phyloP scores from a whole-genome alignment of 257 asterid species.

The Solanum ossicruentum region DNA sequence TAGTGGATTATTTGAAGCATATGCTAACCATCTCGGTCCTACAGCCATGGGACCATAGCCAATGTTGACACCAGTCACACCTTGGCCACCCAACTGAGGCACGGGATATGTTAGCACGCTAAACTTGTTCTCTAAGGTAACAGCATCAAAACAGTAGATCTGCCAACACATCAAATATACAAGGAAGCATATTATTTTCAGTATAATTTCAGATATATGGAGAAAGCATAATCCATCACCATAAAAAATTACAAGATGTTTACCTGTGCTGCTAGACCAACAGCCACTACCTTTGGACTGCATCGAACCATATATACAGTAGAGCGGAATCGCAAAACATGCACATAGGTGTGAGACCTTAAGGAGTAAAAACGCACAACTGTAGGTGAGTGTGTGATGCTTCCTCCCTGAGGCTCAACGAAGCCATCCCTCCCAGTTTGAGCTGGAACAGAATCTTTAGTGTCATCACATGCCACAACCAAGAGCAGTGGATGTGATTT shows the following conservation, averaged over 20 bases:
- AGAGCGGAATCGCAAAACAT: slow-evolving; percentile 37
- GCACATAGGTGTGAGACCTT: slow-evolving; percentile 38
- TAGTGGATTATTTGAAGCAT: slow-evolving; percentile 33
- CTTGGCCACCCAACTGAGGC: slow-evolving; percentile 34
- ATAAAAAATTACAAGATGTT: neutral
- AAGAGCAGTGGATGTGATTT: slow-evolving; percentile 37
- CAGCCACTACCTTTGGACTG: slow-evolving; percentile 39
- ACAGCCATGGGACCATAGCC: slow-evolving; percentile 45
- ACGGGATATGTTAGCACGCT: slow-evolving; percentile 37
- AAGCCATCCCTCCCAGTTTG: slow-evolving; percentile 28
- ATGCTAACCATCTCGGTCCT: slow-evolving; percentile 43
- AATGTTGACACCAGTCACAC: slow-evolving; percentile 23
- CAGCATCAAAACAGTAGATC: slow-evolving; percentile 44
- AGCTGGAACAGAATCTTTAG: slow-evolving; percentile 8
- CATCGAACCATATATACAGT: slow-evolving; percentile 36
- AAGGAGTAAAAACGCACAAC: slow-evolving; percentile 38
- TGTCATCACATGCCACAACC: slow-evolving; percentile 37
- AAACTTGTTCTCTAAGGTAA: slow-evolving; percentile 36
- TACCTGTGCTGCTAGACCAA: slow-evolving; percentile 42
- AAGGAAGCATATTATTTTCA: neutral
- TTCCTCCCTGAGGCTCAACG: slow-evolving; percentile 21
- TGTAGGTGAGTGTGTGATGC: slow-evolving; percentile 19
- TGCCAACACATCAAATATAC: slow-evolving; percentile 17
- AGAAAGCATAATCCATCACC: neutral
- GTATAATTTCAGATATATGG: neutral